Base-by-base conservation (phyloP, 768 basidiomycete species). In the Collybiopsis confluens region DNA sequence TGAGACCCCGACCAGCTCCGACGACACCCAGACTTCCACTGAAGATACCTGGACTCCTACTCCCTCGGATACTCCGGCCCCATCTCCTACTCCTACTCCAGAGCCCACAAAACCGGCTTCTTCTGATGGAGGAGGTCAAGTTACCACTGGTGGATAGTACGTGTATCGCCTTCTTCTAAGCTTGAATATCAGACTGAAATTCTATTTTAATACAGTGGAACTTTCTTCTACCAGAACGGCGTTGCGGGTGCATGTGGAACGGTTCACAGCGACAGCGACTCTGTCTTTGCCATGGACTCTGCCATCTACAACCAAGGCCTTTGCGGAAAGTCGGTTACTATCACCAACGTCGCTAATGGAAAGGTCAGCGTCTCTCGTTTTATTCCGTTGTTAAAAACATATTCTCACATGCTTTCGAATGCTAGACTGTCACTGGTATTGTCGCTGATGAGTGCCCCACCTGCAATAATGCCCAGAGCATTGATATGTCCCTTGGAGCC, bases 401-500 rank as follows among this genome's bases (percentile, higher is more conserved):
- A 4, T 21, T 10, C 13, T 35, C 15, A 30, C 9, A 2, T 33
- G 20, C 10, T 26, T 26, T 33, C 28, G 15, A 9, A 13, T n/a
- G n/a, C n/a, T 10, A 53, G 52, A 44, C 43, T 36, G 52, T 45
- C n/a, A 53, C 33, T 4, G 83, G 76, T 33, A 71, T 67, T n/a
- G 67, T 87, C 45, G 79, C 72, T 13, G 82, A 83, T 54, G 73
- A 70, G 38, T 86, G 83, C 68, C 81, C 81, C n/a, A 73, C 76
- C n/a, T 85, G 83, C 64, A 35, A 52, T 0, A 71, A 68, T 44
- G 33, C 16, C 16, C 65, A 79, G 62, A 80, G 78, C 6, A 73
- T 88, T 60, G 79, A 81, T 56, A 65, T 81, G 35, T 81, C 80
- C n/a, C 35, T 59, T 44, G 80, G 61, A 45, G 79, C 81, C 45